These are phyloP conservation scores for Bipolaris gigantea DNA, from an alignment of 2,329 filamentous ascomycete genomes.

Conservation along the genomic window DNA sequence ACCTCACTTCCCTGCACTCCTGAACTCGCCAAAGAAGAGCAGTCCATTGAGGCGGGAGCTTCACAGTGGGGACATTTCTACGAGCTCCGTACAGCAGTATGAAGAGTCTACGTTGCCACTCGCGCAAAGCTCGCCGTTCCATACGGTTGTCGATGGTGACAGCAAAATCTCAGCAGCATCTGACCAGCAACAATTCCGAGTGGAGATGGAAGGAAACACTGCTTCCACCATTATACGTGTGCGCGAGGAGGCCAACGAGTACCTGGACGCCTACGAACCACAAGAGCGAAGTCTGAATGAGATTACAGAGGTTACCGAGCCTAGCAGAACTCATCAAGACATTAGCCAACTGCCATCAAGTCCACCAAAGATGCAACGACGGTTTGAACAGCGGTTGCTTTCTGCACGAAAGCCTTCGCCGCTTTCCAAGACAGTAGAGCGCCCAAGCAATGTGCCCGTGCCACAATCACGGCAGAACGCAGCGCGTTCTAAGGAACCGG, in stretches of 20 bases:
- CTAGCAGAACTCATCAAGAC: constrained; percentile 27
- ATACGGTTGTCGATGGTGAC: constrained; percentile 32
- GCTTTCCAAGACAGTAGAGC: constrained; percentile 7
- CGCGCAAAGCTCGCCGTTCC: constrained; percentile 40
- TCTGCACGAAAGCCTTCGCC: constrained; percentile 19
- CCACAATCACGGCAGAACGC: background rate
- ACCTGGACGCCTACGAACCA: constrained; percentile 38
- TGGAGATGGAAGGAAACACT: constrained; percentile 35
- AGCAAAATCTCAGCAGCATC: constrained; percentile 32
- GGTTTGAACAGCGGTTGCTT: constrained; percentile 22
- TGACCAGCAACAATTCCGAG: constrained; percentile 35
- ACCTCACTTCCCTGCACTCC: constrained; percentile 30
- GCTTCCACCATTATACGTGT: constrained; percentile 34
- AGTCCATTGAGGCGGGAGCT: constrained; percentile 41
- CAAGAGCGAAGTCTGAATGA: constrained; percentile 38
- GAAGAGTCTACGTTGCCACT: constrained; percentile 36
- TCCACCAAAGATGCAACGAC: constrained; percentile 24
- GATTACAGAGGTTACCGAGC: constrained; percentile 42
- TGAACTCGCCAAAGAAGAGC: constrained; percentile 37
- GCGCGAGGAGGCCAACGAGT: constrained; percentile 39
- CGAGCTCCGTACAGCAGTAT: constrained; percentile 21
- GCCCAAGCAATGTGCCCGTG: background rate
- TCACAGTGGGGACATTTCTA: constrained; percentile 30
- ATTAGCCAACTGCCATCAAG: constrained; percentile 25
- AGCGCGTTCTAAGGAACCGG: background rate